Conservation (phyloP, 2,329 filamentous ascomycete genomes). For the Colletotrichum sp. region DNA sequence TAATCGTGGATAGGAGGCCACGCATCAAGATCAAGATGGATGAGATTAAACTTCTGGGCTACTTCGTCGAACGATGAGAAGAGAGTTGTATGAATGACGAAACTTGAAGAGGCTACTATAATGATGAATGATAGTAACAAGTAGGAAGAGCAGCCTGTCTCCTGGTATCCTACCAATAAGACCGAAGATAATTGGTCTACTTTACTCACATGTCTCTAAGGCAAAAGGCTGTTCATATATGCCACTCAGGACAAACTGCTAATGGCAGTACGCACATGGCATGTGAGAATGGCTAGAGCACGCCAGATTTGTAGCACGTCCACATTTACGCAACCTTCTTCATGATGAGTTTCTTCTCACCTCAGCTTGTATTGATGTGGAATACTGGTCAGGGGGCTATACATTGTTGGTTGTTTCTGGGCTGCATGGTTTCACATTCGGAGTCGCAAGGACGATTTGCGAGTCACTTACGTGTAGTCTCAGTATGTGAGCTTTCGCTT, state of each 20-base stretch:
- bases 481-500: too few species aligned
- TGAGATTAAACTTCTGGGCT: background rate
- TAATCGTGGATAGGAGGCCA: background rate
- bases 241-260: background rate
- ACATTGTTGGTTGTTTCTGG: too few species aligned
- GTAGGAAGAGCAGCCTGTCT: background rate
- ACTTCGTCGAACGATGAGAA: background rate
- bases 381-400: too few species aligned
- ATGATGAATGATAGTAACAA: background rate
- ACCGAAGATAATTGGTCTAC: background rate
- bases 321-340: too few species aligned
- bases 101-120: background rate
- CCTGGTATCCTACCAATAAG: background rate
- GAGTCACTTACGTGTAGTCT: too few species aligned
- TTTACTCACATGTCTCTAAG: background rate
- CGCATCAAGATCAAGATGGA: background rate
- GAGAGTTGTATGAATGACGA: rapidly evolving
- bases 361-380: too few species aligned
- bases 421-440: too few species aligned
- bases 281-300: too few species aligned
- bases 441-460: too few species aligned
- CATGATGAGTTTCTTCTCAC: too few species aligned
- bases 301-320: too few species aligned
- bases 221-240: background rate
- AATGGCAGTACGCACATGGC: too few species aligned